phyloP scores from a whole-genome alignment of 2,329 filamentous ascomycete genomes.

The Daldinia sp. region DNA sequence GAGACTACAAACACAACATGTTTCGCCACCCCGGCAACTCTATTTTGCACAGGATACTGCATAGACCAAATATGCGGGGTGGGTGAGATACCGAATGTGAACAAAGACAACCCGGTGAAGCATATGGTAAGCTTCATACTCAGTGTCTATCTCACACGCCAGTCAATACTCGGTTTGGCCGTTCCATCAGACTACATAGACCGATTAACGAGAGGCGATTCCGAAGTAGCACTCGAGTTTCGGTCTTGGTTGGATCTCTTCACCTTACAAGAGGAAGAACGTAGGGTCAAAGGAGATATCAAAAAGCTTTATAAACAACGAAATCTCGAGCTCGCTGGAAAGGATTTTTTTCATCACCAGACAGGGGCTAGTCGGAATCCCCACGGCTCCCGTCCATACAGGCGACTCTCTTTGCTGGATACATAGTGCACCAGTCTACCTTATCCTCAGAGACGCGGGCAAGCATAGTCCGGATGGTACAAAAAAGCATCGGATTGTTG shows the following conservation, averaged over 20 bases:
- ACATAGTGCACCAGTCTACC: background rate
- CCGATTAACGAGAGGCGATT: background rate
- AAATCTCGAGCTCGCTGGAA: slow-evolving; percentile 1
- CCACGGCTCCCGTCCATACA: background rate
- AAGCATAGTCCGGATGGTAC: background rate
- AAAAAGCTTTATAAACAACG: background rate
- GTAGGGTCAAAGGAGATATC: background rate
- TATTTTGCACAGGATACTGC: background rate
- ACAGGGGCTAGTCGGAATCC: background rate
- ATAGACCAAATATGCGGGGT: background rate
- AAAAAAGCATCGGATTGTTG: background rate
- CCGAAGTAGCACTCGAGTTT: background rate
- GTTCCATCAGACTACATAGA: background rate
- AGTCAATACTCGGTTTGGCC: background rate
- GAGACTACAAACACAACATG: background rate
- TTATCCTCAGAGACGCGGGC: background rate
- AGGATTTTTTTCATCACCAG: background rate
- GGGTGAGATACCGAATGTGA: background rate
- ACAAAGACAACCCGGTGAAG: background rate
- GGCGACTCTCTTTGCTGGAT: background rate
- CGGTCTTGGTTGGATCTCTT: background rate
- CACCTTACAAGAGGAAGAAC: background rate
- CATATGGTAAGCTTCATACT: background rate
- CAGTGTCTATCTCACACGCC: background rate
- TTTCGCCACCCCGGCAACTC: background rate